Percentiles rank a stretch among this genome's conserved stretches.
These are phyloP conservation scores for Candida khao-thaluensis DNA, from an alignment of 805 yeast species.

Conservation along the genomic window DNA sequence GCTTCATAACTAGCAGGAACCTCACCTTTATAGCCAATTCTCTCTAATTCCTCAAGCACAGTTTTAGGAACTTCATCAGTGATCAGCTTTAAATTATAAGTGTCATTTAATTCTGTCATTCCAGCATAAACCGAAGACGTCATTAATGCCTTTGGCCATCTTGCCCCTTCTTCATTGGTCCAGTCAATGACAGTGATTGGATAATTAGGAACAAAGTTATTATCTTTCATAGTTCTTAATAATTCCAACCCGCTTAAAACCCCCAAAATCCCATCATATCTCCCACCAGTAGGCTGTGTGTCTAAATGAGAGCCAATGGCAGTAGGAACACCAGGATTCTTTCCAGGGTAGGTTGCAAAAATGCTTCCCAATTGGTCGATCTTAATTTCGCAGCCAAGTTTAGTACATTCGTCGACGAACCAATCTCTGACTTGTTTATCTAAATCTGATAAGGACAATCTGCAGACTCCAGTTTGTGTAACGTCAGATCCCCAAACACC, in stretches of 20 bases:
- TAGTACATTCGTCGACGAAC: constrained; percentile 53
- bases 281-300: constrained; percentile 77
- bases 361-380: constrained; percentile 69
- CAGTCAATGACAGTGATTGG: constrained; percentile 67
- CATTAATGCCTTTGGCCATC: constrained; percentile 69
- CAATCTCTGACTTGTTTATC: constrained; percentile 67
- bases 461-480: constrained; percentile 66
- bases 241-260: constrained; percentile 68
- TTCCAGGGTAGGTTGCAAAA: constrained; percentile 64
- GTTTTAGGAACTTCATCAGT: constrained; percentile 45
- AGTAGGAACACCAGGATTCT: constrained; percentile 49
- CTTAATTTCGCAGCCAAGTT: constrained; percentile 56
- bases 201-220: constrained; percentile 56
- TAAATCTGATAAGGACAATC: constrained; percentile 60
- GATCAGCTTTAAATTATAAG: constrained; percentile 52
- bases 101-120: constrained; percentile 42
- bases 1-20: constrained; percentile 45
- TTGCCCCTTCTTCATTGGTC: constrained; percentile 80
- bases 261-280: constrained; percentile 73
- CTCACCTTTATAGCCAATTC: constrained; percentile 64
- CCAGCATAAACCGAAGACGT: constrained; percentile 70
- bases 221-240: constrained; percentile 60
- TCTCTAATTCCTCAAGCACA: constrained; percentile 52
- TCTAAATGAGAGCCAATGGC: constrained; percentile 75
- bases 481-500: constrained; percentile 56